Evolutionary conservation across 129 eudicot genomes (phyloP), one percentile per base, ranked within the genome.

Genomic region (Pittosporum tobira): DNA sequence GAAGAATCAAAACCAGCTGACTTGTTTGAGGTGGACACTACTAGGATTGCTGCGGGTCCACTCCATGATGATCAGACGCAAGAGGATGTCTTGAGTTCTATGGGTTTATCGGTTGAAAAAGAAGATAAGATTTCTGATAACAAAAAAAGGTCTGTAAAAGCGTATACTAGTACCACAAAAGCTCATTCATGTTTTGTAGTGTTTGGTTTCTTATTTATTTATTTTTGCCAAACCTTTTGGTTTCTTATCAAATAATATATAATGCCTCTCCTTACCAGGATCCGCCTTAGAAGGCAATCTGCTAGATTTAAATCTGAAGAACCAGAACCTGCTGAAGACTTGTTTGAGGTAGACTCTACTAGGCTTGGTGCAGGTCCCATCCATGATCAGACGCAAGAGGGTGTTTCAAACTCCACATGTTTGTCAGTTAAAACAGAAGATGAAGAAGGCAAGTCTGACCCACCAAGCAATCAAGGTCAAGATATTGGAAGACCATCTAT

Each of bases 401-500:
- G 73, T 12, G 62, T 53, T 59, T 71, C 60, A 36, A 65, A 30
- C 31, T 51, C 77, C 46, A 34, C 7, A 23, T 27, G 15, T 34
- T 29, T 45, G 59, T 48, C 73, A 0, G 59, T 61, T 21, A 63
- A 56, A 56, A 56, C 30, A 19, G 61, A 56, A 18, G 36, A 50
- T 47, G 53, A 20, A 43, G 73, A 67, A 34, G 57, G 51, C n/a
- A 49, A 61, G 28, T 52, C 67, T 14, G 18, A n/a, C n/a, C n/a
- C 38, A 6, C 50, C 38, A 9, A 50, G 19, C 42, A 30, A 19
- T 40, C 57, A 12, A 37, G 43, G 64, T 46, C 64, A 54, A 65
- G 85, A 65, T 43, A 5, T 31, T 23, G 68, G 73, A 71, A 78
- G 87, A 50, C 59, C 66, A 4, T 85, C 90, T 63, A 63, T 76